Evolutionary conservation across 2,329 filamentous ascomycete genomes (phyloP), one percentile per base, ranked within the genome.

Genomic region (Cyanodermella asteris): DNA sequence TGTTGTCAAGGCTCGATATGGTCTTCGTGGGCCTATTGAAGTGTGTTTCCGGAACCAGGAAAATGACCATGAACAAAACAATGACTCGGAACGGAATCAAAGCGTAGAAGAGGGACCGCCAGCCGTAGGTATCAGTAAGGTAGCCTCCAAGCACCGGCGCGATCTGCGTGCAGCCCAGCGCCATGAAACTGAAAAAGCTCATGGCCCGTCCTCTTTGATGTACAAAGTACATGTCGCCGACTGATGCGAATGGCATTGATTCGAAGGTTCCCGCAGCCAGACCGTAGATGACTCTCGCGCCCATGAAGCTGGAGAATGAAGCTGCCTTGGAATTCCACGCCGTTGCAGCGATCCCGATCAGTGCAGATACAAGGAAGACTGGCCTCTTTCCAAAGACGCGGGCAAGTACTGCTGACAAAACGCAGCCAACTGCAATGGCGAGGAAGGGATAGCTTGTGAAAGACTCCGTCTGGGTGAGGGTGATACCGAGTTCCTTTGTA

Each of bases 281-380:
- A 1, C 66, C 66, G 36, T 68, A 69, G 5, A 72, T 47, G 7
- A 65, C 50, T 25, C 50, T 66, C 22, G 58, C 65, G 4, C 63
- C 67, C 63, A 72, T 69, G 38, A 72, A 72, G 23, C 58, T 62
- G 23, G 49, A 46, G 36, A 72, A 72, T 1, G 52, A 54, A 7
- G 47, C 57, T 5, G 67, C 64, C 21, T 47, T 47, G 0, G 65
- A 66, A 31, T 63, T 53, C 64, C 61, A 66, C 30, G 65, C 59
- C 15, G 50, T 55, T 7, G 54, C 56, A 3, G 45, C 54, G 13
- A 64, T 43, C 34, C 55, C 61, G 31, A 65, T 48, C 16, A 63
- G 34, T 11, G 55, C 54, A 4, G 58, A 62, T 23, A 53, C 35
- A 20, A 66, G 56, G 24, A 53, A 49, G 2, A 63, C 61, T 0